Percentiles rank a stretch among this genome's conserved stretches.
Conservation (phyloP, 208 protist species). For the Leptomonas seymouri region DNA sequence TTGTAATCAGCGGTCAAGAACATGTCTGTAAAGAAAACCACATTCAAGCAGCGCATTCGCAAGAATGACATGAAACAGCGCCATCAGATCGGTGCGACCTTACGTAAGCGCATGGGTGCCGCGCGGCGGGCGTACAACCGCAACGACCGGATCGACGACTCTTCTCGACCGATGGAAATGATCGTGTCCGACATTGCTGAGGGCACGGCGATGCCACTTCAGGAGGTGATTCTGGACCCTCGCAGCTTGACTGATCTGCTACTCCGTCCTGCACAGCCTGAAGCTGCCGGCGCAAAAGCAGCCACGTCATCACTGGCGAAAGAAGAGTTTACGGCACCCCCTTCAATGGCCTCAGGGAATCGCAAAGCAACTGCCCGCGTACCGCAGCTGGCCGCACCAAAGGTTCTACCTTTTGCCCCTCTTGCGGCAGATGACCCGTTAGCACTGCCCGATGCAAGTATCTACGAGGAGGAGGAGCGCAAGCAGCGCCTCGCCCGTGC, state of each 20-base stretch:
- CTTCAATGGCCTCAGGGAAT: neutral
- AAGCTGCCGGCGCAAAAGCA: neutral
- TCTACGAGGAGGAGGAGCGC: constrained; percentile 42
- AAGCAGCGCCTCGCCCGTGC: constrained; percentile 28
- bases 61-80: constrained; percentile 78
- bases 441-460: constrained; percentile 41
- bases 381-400: constrained; percentile 13
- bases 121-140: constrained; percentile 59
- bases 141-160: constrained; percentile 64
- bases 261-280: constrained; percentile 22
- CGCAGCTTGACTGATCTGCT: constrained; percentile 81
- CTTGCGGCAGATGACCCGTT: constrained; percentile 51
- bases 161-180: constrained; percentile 59
- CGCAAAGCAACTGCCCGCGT: neutral
- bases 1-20: too few relatives aligned
- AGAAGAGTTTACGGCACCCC: neutral
- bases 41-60: constrained; percentile 81
- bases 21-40: constrained; percentile 56
- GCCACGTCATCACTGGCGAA: neutral
- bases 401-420: constrained; percentile 40
- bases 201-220: constrained; percentile 60
- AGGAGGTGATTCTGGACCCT: constrained; percentile 64
- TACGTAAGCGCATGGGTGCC: constrained; percentile 72
- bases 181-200: constrained; percentile 66
- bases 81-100: constrained; percentile 46